Conservation (phyloP, 345 rosid species). For the Xanthoceras sorbifolium region DNA sequence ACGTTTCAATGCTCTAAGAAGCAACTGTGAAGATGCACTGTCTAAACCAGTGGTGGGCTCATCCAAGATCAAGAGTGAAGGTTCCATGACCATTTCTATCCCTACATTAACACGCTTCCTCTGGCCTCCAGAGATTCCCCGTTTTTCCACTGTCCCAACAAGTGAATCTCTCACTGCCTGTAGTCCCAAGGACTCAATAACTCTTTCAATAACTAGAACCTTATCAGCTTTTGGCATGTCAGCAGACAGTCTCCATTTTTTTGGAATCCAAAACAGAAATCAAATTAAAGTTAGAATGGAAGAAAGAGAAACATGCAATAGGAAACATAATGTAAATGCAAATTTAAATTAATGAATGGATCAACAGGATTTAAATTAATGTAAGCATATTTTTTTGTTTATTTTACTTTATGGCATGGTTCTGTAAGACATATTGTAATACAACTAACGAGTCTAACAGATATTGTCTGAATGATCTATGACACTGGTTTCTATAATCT, state of each 20-base stretch:
- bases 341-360: neutral
- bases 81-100: slow-evolving; percentile 95
- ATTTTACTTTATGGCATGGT: too few relatives aligned
- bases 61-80: slow-evolving; percentile 83
- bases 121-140: slow-evolving; percentile 97
- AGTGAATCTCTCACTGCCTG: slow-evolving; percentile 80
- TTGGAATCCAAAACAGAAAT: slow-evolving; percentile 17
- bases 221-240: slow-evolving; percentile 81
- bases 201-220: slow-evolving; percentile 88
- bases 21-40: slow-evolving; percentile 81
- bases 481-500: slow-evolving; percentile 9
- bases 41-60: slow-evolving; percentile 95
- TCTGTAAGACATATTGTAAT: too few relatives aligned
- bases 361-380: too few relatives aligned
- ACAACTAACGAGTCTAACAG: too few relatives aligned
- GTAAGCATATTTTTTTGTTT: too few relatives aligned
- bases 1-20: slow-evolving; percentile 78
- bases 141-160: slow-evolving; percentile 86
- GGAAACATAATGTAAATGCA: slow-evolving; percentile 2
- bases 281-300: slow-evolving; percentile 22
- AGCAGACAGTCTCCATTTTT: slow-evolving; percentile 57
- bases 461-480: neutral
- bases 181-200: slow-evolving; percentile 81
- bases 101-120: slow-evolving; percentile 94
- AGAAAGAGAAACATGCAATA: slow-evolving; percentile 2